Conservation (phyloP, 1,284 basidiomycete species). For the Tilletia indica region DNA sequence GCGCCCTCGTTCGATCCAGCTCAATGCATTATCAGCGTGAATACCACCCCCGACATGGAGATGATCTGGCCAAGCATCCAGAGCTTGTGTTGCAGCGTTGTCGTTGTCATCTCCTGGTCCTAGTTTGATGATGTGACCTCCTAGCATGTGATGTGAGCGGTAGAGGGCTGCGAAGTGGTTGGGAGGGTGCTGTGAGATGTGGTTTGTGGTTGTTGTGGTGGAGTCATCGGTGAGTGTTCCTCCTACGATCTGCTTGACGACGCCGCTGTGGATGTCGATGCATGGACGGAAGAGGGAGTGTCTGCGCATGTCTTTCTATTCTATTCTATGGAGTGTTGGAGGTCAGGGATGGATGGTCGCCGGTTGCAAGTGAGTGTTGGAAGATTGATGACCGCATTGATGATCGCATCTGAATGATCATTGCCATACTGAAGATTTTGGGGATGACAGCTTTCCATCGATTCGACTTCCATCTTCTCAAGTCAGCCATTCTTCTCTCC, state of each 20-base stretch:
- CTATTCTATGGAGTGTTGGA: too few species aligned
- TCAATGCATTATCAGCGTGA: slow-evolving; percentile 71
- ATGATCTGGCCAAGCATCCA: slow-evolving; percentile 75
- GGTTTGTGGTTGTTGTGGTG: slow-evolving; percentile 75
- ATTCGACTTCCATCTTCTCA: too few species aligned
- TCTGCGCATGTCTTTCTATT: not conserved
- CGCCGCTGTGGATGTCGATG: slow-evolving; percentile 78
- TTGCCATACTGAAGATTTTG: too few species aligned
- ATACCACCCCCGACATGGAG: slow-evolving; percentile 95
- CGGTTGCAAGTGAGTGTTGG: too few species aligned
- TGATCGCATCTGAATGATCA: too few species aligned
- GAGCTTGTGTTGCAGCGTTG: slow-evolving; percentile 75
- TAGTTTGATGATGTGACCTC: slow-evolving; percentile 95
- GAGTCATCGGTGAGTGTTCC: slow-evolving; percentile 69
- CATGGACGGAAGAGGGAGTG: slow-evolving; percentile 76
- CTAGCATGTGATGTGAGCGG: slow-evolving; percentile 67
- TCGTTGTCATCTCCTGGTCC: slow-evolving; percentile 74
- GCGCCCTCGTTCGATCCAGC: slow-evolving; percentile 84
- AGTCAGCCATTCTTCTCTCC: too few species aligned
- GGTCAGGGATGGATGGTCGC: too few species aligned
- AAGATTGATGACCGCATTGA: too few species aligned
- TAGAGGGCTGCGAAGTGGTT: slow-evolving; percentile 81
- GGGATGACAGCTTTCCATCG: too few species aligned
- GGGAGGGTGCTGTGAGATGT: slow-evolving; percentile 80
- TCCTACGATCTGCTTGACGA: slow-evolving; percentile 96